Conservation (phyloP, 768 basidiomycete species). For the Phanerochaete sordida region DNA sequence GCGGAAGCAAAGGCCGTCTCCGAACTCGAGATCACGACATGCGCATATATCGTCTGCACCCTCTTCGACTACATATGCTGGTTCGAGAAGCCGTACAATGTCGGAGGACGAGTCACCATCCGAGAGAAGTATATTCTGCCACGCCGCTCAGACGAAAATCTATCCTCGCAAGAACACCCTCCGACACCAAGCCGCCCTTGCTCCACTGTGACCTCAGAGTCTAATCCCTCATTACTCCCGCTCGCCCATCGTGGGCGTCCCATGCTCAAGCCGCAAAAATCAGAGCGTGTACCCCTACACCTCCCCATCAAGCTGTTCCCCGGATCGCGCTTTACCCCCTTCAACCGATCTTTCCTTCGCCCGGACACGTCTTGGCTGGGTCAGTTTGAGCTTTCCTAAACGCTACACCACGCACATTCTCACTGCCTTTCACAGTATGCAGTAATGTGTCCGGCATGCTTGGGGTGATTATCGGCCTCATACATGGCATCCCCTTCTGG, state of each 20-base stretch:
- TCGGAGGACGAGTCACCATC: not conserved
- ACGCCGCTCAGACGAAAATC: no score
- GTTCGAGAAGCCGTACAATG: not conserved
- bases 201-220: no score
- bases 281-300: no score
- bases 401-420: not conserved
- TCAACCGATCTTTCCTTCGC: constrained; percentile 1
- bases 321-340: not conserved
- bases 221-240: no score
- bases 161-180: no score
- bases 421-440: not conserved
- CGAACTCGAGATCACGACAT: not conserved
- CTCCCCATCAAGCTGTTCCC: not conserved
- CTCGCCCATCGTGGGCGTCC: no score
- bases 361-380: no score
- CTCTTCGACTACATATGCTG: not conserved
- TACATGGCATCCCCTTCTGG: not conserved
- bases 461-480: not conserved
- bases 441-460: not conserved
- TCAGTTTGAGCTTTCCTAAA: no score
- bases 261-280: not conserved
- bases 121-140: no score
- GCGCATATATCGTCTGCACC: not conserved
- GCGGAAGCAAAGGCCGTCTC: not conserved
- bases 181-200: no score